Evolutionary conservation across 768 basidiomycete species (phyloP).

Genomic region (Leccinum disarticulatum): DNA sequence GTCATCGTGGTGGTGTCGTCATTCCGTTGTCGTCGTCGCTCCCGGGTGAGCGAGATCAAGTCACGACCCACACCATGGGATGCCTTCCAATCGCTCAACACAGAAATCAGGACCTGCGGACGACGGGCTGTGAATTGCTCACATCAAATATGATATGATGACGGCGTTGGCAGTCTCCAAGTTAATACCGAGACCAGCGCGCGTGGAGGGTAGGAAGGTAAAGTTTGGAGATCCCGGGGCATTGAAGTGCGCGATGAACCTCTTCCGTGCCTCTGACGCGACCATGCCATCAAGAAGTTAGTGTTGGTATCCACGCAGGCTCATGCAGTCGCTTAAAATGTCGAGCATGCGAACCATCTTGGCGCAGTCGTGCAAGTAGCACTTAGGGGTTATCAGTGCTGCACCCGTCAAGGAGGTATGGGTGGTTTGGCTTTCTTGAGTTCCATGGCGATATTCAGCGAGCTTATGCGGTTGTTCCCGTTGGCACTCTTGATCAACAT

Average conservation of each 20-base stretch:
- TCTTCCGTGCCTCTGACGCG: conserved; percentile 88
- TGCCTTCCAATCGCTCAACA: conserved; percentile 97
- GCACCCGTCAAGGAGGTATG: conserved; percentile 96
- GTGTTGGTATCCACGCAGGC: conserved; percentile 82
- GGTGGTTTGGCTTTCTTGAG: conserved; percentile 99
- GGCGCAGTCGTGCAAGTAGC: conserved; percentile 82
- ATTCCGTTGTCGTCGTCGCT: too few relatives aligned
- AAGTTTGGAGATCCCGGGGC: conserved; percentile 91
- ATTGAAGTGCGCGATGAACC: conserved; percentile 97
- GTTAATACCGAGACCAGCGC: conserved; percentile 97
- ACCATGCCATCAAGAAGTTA: conserved; percentile 97
- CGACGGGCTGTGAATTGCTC: conserved; percentile 33
- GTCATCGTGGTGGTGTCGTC: too few relatives aligned
- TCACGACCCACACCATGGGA: too few relatives aligned
- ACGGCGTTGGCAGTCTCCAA: conserved; percentile 98
- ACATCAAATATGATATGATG: conserved; percentile 98
- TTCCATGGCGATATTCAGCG: conserved; percentile 99
- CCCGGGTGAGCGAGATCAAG: too few relatives aligned
- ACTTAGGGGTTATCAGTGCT: conserved; percentile 59
- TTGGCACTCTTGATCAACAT: conserved; percentile 71
- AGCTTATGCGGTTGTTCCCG: conserved; percentile 87
- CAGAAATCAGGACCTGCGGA: conserved; percentile 11
- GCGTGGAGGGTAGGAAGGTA: conserved; percentile 93
- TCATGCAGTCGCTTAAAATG: conserved; percentile 97
- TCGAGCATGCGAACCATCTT: conserved; percentile 99